A percentile compares a stretch with the other conserved stretches of the same genome.
phyloP scores from a whole-genome alignment of 345 rosid species.

The Diplotaxis tenuifolia region DNA sequence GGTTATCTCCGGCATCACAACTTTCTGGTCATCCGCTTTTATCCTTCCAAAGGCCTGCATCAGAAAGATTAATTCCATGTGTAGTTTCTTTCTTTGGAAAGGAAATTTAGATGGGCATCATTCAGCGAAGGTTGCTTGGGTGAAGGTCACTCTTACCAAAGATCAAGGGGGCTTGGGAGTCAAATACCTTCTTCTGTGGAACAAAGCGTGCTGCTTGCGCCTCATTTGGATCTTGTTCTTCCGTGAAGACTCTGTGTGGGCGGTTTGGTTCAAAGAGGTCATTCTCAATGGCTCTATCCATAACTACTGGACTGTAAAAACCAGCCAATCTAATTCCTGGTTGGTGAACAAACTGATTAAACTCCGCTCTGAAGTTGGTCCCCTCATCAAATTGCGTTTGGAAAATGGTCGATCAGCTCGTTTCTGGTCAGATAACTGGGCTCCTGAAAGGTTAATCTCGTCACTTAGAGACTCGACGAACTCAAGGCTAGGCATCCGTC shows the following conservation, averaged over 20 bases:
- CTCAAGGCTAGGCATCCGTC: no score
- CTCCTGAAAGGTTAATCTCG: no score
- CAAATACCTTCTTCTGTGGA: background rate
- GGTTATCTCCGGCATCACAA: no score
- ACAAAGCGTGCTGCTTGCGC: background rate
- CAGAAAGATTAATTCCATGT: background rate
- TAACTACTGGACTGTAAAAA: no score
- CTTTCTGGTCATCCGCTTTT: background rate
- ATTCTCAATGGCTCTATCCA: background rate
- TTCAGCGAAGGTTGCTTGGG: background rate
- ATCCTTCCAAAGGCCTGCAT: background rate
- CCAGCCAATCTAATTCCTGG: no score
- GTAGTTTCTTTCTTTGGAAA: background rate
- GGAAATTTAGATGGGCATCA: background rate
- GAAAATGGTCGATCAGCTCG: no score
- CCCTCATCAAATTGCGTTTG: no score
- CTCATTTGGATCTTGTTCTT: background rate
- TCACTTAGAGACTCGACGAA: no score
- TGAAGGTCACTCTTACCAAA: background rate
- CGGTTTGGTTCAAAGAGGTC: background rate
- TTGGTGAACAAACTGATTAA: no score
- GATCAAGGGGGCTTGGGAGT: background rate
- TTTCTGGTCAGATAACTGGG: no score
- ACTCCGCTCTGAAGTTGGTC: no score
- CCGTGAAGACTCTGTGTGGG: background rate